phyloP scores from a whole-genome alignment of 139 green algal species.

The Pycnococcus provasolii region DNA sequence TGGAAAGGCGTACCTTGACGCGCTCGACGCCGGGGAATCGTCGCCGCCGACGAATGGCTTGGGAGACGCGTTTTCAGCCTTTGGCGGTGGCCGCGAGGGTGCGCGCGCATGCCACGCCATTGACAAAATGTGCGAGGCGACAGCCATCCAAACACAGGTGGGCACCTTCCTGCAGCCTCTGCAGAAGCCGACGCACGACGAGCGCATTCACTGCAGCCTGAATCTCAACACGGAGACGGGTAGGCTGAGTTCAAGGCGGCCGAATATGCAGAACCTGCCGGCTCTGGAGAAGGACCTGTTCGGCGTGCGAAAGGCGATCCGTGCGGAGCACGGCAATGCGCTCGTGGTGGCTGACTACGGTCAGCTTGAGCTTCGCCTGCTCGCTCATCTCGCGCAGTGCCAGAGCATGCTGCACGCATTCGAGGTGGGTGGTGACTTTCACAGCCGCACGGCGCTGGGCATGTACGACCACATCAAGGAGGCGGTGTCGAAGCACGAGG shows the following conservation, averaged over 20 bases:
- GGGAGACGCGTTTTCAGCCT: slow-evolving; percentile 63
- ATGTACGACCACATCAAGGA: slow-evolving; percentile 95
- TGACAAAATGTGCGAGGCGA: slow-evolving; percentile 33
- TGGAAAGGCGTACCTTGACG: slow-evolving; percentile 48
- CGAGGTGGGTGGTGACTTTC: slow-evolving; percentile 86
- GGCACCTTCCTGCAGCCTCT: slow-evolving; percentile 88
- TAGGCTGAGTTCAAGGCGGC: slow-evolving; percentile 68
- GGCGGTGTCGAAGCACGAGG: slow-evolving; percentile 54
- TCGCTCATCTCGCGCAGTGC: slow-evolving; percentile 89
- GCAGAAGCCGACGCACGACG: slow-evolving; percentile 41
- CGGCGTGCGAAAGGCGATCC: slow-evolving; percentile 56
- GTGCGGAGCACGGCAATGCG: slow-evolving; percentile 55
- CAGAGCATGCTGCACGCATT: slow-evolving; percentile 80
- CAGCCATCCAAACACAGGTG: slow-evolving; percentile 89
- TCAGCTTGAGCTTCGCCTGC: slow-evolving; percentile 93
- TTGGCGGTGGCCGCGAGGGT: slow-evolving; percentile 52
- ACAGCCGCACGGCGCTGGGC: slow-evolving; percentile 78
- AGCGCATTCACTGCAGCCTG: slow-evolving; percentile 83
- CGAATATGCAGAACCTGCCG: slow-evolving; percentile 98
- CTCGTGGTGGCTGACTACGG: slow-evolving; percentile 94
- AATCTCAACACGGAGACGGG: slow-evolving; percentile 99
- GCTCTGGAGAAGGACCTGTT: slow-evolving; percentile 94
- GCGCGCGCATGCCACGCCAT: slow-evolving; percentile 64
- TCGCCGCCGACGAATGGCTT: too few relatives aligned
- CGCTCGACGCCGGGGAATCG: too few relatives aligned